These are phyloP conservation scores for Gastroboletus turbinatus DNA, from an alignment of 1,284 basidiomycete species.

Conservation along the genomic window DNA sequence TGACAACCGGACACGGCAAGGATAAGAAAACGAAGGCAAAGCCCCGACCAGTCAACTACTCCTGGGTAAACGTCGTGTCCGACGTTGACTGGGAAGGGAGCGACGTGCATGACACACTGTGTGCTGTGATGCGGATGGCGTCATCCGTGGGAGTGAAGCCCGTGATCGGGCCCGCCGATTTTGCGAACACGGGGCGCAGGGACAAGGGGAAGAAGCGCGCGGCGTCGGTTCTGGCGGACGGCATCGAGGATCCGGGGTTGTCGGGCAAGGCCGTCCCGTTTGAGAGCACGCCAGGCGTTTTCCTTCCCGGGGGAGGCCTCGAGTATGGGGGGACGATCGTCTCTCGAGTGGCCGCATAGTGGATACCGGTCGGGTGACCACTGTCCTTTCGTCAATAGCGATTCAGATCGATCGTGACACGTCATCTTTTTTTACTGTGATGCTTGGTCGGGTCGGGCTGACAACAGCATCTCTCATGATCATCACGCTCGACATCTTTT, in stretches of 20 bases:
- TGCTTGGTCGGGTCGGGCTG: no score
- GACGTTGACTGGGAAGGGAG: slow-evolving; percentile 81
- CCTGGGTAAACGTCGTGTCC: slow-evolving; percentile 70
- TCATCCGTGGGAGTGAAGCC: slow-evolving; percentile 46
- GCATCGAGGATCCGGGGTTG: slow-evolving; percentile 28
- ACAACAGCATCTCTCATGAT: background rate
- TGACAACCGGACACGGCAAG: slow-evolving; percentile 18
- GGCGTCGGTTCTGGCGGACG: slow-evolving; percentile 9
- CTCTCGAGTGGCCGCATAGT: slow-evolving; percentile 32
- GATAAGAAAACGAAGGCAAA: slow-evolving; percentile 33
- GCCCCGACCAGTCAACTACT: slow-evolving; percentile 54
- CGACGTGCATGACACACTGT: slow-evolving; percentile 64
- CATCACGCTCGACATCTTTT: background rate
- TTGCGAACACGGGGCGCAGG: slow-evolving; percentile 9
- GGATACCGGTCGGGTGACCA: background rate
- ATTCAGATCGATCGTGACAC: background rate
- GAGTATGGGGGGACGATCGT: slow-evolving; percentile 34
- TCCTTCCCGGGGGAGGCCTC: slow-evolving; percentile 31
- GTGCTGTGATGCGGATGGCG: slow-evolving; percentile 54
- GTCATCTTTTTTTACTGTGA: background rate
- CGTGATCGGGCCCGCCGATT: slow-evolving; percentile 34
- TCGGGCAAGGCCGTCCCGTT: slow-evolving; percentile 37
- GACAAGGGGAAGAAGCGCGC: slow-evolving; percentile 29
- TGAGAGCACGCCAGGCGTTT: slow-evolving; percentile 41
- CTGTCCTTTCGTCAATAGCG: background rate